Conservation (phyloP, 805 yeast genomes). For the Scheffersomyces ergatensis region DNA sequence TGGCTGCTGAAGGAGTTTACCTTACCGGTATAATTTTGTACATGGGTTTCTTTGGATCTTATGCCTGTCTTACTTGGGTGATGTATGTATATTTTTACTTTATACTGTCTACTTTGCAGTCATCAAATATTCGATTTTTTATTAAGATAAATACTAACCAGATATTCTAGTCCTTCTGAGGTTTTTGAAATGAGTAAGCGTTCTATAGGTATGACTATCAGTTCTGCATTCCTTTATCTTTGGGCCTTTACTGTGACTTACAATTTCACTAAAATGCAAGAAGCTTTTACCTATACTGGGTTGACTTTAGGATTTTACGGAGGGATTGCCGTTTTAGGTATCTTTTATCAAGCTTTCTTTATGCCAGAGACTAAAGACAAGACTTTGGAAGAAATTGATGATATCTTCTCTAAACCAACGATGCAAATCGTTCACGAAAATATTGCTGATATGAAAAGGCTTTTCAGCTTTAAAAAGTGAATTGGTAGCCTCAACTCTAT, state of each 20-base stretch:
- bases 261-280: constrained; percentile 57
- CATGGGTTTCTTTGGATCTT: constrained; percentile 65
- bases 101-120: no score
- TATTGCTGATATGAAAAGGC: constrained; percentile 24
- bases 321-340: constrained; percentile 60
- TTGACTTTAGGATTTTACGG: constrained; percentile 66
- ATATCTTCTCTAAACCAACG: constrained; percentile 52
- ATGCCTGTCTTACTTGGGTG: constrained; percentile 68
- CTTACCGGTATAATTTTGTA: constrained; percentile 61
- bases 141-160: no score
- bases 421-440: constrained; percentile 32
- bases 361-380: constrained; percentile 73
- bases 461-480: no score
- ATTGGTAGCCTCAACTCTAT: no score
- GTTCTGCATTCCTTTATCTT: constrained; percentile 53
- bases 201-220: constrained; percentile 63
- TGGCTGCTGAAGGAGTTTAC: constrained; percentile 58
- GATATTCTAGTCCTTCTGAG: no score
- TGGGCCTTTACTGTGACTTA: constrained; percentile 66
- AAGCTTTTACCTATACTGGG: constrained; percentile 59
- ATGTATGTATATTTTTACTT: no score
- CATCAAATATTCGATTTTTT: no score
- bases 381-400: constrained; percentile 72
- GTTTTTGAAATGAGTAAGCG: constrained; percentile 58
- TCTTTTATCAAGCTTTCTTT: constrained; percentile 50